A percentile compares a stretch with the other conserved stretches of the same genome.
phyloP scores from a whole-genome alignment of 306 rosid genomes.

The Oemleria cerasiformis region DNA sequence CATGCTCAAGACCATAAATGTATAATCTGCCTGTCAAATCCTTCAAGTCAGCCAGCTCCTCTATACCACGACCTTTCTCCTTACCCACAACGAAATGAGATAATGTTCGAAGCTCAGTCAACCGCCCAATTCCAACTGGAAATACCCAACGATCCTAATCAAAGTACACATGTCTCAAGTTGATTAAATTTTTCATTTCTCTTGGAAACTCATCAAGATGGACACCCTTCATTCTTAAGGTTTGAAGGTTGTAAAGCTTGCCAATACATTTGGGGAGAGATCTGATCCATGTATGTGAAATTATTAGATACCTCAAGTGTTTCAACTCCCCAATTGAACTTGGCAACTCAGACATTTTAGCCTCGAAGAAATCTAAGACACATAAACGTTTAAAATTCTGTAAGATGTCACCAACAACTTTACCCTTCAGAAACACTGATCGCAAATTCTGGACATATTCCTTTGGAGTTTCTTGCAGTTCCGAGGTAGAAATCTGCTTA shows the following conservation, averaged over 20 bases:
- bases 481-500: not conserved
- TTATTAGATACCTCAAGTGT: not conserved
- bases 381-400: too few relatives aligned
- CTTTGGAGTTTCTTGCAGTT: not conserved
- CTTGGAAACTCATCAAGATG: not conserved
- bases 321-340: not conserved
- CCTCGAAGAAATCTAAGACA: not conserved
- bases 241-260: not conserved
- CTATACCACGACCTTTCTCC: too few relatives aligned
- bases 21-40: too few relatives aligned
- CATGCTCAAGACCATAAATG: too few relatives aligned
- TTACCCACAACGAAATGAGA: too few relatives aligned
- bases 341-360: not conserved
- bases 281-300: not conserved
- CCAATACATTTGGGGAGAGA: not conserved
- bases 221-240: not conserved
- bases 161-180: not conserved
- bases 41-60: too few relatives aligned
- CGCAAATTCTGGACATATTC: not conserved
- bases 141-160: too few relatives aligned
- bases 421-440: not conserved
- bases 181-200: too few relatives aligned
- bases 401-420: not conserved
- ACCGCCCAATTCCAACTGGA: too few relatives aligned
- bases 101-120: too few relatives aligned